Conservation (phyloP, 106 monocot genomes). For the Dendrobium chrysotoxum region DNA sequence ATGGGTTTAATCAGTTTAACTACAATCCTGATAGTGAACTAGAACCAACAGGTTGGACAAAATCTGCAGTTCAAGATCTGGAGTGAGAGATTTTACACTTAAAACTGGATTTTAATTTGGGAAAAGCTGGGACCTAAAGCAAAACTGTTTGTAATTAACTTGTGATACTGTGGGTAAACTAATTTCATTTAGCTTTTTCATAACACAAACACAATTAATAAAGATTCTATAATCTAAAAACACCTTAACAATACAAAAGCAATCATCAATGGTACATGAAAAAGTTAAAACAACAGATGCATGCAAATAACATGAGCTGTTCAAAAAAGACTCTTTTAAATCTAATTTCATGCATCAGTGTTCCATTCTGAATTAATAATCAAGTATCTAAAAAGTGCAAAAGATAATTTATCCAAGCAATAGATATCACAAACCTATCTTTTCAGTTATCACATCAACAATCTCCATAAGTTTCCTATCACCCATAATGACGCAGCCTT, state of each 20-base stretch:
- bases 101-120: no score
- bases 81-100: not conserved
- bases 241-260: not conserved
- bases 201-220: not conserved
- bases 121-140: no score
- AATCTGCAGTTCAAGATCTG: not conserved
- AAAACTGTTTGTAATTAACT: not conserved
- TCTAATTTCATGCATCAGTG: not conserved
- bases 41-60: not conserved
- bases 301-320: not conserved
- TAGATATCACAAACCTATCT: not conserved
- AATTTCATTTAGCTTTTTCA: not conserved
- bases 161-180: not conserved
- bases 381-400: not conserved
- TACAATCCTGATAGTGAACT: not conserved
- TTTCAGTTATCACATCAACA: not conserved
- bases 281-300: not conserved
- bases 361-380: not conserved
- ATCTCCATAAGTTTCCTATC: not conserved
- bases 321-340: not conserved
- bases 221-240: not conserved
- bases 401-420: not conserved
- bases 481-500: not conserved
- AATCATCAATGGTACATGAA: not conserved
- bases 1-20: not conserved